Base-by-base conservation (phyloP, 257 asterid species). In the Orobanche coerulescens region DNA sequence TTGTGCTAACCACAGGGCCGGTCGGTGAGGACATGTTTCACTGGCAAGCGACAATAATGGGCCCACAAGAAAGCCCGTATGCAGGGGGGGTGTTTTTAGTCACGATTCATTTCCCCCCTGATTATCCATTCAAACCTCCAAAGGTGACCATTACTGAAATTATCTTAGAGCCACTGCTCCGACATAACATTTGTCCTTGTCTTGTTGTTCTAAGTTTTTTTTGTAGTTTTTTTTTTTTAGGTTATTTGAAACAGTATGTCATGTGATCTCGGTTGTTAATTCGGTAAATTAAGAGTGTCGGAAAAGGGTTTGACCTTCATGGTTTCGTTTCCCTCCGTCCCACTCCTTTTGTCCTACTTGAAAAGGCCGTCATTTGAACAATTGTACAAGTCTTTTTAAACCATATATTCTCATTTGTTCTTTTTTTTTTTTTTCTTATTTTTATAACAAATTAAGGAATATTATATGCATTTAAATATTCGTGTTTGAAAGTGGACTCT, bases 11-110 rank as follows among this genome's bases (percentile, higher is more conserved):
- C n/a, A n/a, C 73, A 86, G 95, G 87, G 37, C 95, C 89, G 11
- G 93, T 86, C 53, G 92, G 87, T 48, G 95, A 86, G 72, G 95
- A 86, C 76, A 83, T 82, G 88, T 85, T 85, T 61, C 91, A 85
- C 67, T 85, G 91, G 94, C 91, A 82, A 78, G 95, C 88, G 46
- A 85, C 95, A 0, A 83, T 85, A 63, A 85, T 85, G 95, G 95
- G 95, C 15, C 91, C 95, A 2, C 83, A 80, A 22, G 95, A 81
- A 50, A 85, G 91, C 66, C 95, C 91, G 65, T 85, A 83, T 66
- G 74, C 91, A 0, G 95, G 95, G 37, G 95, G 95, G 26, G 91
- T 85, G 70, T 83, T 83, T 69, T 60, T 83, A 64, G 86, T 83
- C 58, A 81, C 88, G 2, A 83, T 85, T 54, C 91, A 83, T 75